Base-by-base conservation (phyloP, 768 basidiomycete genomes). In the Boletus pseudopeckii region DNA sequence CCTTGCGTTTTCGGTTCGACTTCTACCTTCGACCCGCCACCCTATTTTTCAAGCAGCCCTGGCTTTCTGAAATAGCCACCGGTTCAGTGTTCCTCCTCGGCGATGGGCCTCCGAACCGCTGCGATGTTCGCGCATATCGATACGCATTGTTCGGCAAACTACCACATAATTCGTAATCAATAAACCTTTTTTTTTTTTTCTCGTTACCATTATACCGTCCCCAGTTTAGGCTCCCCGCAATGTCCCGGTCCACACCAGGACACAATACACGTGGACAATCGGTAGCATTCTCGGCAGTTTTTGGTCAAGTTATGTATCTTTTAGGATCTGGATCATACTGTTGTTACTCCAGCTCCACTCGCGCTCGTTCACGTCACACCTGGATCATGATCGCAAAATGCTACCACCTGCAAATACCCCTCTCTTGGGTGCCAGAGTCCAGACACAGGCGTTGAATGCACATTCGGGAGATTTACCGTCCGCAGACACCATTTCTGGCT, bases 261-360 rank as follows among this genome's bases (percentile, higher is more conserved):
- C 24, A 28, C 50, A 36, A 11, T 28, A 45, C 52, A 49, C 33
- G 54, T 50, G 51, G 32, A 45, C 44, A 30, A 40, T 52, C 61
- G 64, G 64, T 54, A 14, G 57, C 45, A 57, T 64, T 62, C 10
- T 50, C 52, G 55, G 52, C 53, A 39, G 38, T 33, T 33, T 26
- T 46, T 45, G 40, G 40, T 41, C 8, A 28, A 28, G 7, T 28
- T 18, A 39, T 33, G 48, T 49, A 28, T 17, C 40, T 47, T 60
- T 40, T 4, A 9, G 26, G 18, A 48, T 37, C 47, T 48, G 36
- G 47, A 28, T 18, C 36, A 28, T 38, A 50, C 15, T 40, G 34
- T 32, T 6, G 32, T 38, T 44, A n/a, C 33, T 15, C 33, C 30
- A 32, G 38, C 13, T 17, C 33, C 45, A 38, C 20, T 43, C 49